These are phyloP conservation scores for Drechslera avenae DNA, from an alignment of 2,329 filamentous ascomycete genomes.

Conservation along the genomic window DNA sequence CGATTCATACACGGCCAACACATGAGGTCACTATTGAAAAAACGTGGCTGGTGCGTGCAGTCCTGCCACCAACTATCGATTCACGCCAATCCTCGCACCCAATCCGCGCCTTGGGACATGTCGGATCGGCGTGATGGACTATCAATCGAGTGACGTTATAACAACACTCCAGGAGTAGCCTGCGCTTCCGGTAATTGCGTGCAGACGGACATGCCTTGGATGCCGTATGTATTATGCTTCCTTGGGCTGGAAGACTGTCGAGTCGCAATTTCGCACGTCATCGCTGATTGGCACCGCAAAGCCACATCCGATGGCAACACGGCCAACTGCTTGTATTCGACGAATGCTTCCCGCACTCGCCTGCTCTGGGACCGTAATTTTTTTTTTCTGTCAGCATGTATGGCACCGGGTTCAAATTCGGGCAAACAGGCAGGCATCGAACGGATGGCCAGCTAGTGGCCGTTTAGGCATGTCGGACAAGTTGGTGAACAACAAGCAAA, in stretches of 20 bases:
- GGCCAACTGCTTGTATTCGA: constrained; percentile 8
- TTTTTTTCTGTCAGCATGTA: background rate
- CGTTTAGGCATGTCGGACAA: background rate
- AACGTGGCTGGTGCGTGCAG: background rate
- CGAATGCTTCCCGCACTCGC: background rate
- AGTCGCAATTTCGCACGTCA: constrained; percentile 36
- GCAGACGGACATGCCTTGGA: constrained; percentile 18
- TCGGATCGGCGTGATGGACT: background rate
- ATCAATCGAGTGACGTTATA: background rate
- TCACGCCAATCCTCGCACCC: background rate
- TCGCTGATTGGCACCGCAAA: constrained; percentile 19
- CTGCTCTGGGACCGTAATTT: background rate
- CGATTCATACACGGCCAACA: background rate
- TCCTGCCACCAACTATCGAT: background rate
- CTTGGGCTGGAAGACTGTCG: constrained; percentile 17
- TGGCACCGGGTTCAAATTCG: background rate
- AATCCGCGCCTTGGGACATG: background rate
- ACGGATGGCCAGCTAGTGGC: background rate
- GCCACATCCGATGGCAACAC: constrained; percentile 4
- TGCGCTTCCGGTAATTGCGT: constrained; percentile 23
- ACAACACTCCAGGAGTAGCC: constrained; percentile 3
- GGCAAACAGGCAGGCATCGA: background rate
- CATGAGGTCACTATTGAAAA: background rate
- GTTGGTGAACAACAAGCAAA: background rate
- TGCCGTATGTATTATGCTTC: constrained; percentile 19